Conservation (phyloP, 495 filamentous ascomycete species). For the Penicillium herquei region DNA sequence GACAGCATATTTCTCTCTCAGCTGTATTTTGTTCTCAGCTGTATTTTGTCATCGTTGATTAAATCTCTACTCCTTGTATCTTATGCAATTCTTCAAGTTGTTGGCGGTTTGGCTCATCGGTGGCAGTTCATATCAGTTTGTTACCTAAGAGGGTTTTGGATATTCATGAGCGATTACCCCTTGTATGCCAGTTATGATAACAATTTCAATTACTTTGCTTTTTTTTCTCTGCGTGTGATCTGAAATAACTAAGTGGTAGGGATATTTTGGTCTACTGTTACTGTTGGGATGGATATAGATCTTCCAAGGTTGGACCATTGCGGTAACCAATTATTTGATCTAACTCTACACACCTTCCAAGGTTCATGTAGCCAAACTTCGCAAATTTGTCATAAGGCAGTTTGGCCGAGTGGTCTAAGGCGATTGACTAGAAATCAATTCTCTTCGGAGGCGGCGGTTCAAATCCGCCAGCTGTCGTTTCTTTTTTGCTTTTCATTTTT, state of each 20-base stretch:
- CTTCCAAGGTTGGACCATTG: too few relatives aligned
- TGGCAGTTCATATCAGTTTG: neutral
- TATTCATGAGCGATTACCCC: neutral
- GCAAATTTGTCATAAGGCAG: neutral
- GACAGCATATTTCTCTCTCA: neutral
- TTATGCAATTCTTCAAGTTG: neutral
- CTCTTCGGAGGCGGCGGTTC: constrained; percentile 5
- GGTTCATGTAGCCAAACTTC: too few relatives aligned
- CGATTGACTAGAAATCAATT: constrained; percentile 19
- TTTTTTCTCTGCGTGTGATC: neutral
- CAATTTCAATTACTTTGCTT: neutral
- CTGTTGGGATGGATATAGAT: too few relatives aligned
- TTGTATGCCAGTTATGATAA: neutral
- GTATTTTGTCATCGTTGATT: neutral
- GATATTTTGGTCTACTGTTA: too few relatives aligned
- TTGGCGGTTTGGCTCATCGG: neutral
- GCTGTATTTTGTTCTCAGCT: neutral
- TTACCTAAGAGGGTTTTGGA: neutral
- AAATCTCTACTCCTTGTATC: neutral
- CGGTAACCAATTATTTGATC: too few relatives aligned
- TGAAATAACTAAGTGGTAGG: too few relatives aligned
- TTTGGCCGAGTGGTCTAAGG: constrained; percentile 19
- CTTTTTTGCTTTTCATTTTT: neutral
- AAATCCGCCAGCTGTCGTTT: constrained; percentile 1
- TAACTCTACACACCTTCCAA: too few relatives aligned